Percentiles rank a stretch among this genome's conserved stretches.
These are phyloP conservation scores for Colletotrichum abscissum DNA, from an alignment of 2,329 filamentous ascomycete genomes.

Conservation along the genomic window DNA sequence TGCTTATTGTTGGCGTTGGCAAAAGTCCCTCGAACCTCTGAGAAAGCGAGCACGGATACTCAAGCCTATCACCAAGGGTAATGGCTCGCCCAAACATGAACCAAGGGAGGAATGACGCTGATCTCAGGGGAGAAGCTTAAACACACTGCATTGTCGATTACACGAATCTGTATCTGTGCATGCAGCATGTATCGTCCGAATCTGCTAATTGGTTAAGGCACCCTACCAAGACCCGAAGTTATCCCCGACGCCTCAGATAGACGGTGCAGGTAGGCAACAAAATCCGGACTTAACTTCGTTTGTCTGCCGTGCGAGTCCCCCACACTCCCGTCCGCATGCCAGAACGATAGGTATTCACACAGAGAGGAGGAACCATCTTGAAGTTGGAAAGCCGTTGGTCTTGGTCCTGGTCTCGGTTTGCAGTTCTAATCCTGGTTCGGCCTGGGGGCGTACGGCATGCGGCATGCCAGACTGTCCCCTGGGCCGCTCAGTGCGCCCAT, in stretches of 20 bases:
- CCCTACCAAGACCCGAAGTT: neutral
- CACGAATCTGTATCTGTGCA: neutral
- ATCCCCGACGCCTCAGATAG: neutral
- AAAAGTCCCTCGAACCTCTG: neutral
- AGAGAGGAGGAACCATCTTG: neutral
- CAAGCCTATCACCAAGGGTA: neutral
- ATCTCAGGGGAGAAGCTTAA: neutral
- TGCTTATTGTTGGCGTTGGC: neutral
- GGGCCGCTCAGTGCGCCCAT: neutral
- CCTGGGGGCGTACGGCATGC: neutral
- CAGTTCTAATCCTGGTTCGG: neutral
- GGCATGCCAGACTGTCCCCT: neutral
- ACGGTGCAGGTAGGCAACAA: neutral
- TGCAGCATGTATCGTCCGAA: neutral
- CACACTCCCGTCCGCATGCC: neutral
- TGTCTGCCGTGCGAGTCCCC: constrained; percentile 3
- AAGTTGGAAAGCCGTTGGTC: neutral
- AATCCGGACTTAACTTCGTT: neutral
- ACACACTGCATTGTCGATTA: neutral
- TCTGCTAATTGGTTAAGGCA: neutral
- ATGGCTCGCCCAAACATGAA: neutral
- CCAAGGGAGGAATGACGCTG: neutral
- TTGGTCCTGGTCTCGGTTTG: too few relatives aligned
- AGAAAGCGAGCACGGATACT: neutral
- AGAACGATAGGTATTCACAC: neutral